Conservation (phyloP, 1,284 basidiomycete genomes). For the Ceraceosorus guamensis region DNA sequence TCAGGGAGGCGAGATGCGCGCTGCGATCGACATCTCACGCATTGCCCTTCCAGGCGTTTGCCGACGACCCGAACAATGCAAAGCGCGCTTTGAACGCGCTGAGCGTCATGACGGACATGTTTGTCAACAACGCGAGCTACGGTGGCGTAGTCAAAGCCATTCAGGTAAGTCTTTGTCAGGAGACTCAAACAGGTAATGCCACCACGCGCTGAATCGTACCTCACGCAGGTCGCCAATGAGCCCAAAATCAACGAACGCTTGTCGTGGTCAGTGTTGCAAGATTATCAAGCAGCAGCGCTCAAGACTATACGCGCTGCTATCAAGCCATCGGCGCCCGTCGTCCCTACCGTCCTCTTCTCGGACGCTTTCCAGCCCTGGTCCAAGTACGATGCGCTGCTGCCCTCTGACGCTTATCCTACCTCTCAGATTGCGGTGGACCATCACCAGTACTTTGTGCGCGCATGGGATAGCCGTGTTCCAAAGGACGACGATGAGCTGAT, state of each 20-base stretch:
- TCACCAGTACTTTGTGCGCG: slow-evolving; percentile 12
- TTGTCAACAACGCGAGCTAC: slow-evolving; percentile 13
- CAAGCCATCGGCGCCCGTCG: slow-evolving; percentile 16
- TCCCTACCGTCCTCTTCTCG: slow-evolving; percentile 46
- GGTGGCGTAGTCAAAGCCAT: slow-evolving; percentile 20
- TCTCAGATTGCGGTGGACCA: slow-evolving; percentile 2
- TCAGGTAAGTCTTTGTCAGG: slow-evolving; percentile 1
- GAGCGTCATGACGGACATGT: slow-evolving; percentile 7
- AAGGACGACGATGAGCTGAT: slow-evolving; percentile 7
- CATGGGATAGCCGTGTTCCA: background rate
- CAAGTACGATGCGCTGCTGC: background rate
- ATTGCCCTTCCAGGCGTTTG: slow-evolving; percentile 4
- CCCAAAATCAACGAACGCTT: slow-evolving; percentile 5
- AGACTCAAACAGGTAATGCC: no score
- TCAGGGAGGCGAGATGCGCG: no score
- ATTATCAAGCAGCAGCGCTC: slow-evolving; percentile 40
- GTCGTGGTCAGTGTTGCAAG: slow-evolving; percentile 22
- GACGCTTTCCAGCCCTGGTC: slow-evolving; percentile 36
- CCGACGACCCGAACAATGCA: slow-evolving; percentile 1
- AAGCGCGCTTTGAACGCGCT: slow-evolving; percentile 1
- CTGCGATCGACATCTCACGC: no score
- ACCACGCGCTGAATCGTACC: background rate
- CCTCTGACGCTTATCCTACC: background rate
- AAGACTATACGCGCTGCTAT: slow-evolving; percentile 25
- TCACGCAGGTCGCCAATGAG: slow-evolving; percentile 5